phyloP scores from a whole-genome alignment of 1,284 basidiomycete species.

The Leucoagaricus sp. region DNA sequence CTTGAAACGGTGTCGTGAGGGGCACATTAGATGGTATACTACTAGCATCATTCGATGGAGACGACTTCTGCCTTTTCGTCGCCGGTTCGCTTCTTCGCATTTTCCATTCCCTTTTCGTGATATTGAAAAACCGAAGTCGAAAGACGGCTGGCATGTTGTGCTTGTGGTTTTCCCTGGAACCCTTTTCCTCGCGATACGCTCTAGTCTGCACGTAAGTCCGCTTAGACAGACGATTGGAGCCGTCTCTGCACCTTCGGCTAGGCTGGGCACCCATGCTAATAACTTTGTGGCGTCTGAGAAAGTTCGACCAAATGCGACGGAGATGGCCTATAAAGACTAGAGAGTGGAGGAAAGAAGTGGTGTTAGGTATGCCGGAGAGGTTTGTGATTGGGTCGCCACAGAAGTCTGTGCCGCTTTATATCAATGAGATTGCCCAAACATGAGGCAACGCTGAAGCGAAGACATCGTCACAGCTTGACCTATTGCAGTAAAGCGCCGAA shows the following conservation, averaged over 20 bases:
- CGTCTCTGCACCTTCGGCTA: neutral
- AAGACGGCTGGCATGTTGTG: neutral
- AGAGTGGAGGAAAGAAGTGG: neutral
- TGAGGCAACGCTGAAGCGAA: neutral
- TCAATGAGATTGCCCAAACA: neutral
- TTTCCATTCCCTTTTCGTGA: neutral
- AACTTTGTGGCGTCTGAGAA: neutral
- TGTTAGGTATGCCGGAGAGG: no score
- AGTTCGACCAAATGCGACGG: neutral
- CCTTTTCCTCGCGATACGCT: neutral
- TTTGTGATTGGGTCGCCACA: neutral
- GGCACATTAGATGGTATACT: no score
- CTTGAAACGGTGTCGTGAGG: no score
- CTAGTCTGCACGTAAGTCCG: neutral
- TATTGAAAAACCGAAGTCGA: neutral
- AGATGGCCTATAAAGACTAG: no score
- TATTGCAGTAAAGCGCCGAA: neutral
- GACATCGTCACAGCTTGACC: neutral
- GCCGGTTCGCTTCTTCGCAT: no score
- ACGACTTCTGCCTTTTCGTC: no score
- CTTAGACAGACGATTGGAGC: neutral
- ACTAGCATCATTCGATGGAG: no score
- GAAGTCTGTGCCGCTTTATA: neutral
- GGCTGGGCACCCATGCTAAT: neutral
- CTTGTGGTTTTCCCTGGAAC: neutral